phyloP scores from a whole-genome alignment of 495 filamentous ascomycete species.

The Podospora sp. region DNA sequence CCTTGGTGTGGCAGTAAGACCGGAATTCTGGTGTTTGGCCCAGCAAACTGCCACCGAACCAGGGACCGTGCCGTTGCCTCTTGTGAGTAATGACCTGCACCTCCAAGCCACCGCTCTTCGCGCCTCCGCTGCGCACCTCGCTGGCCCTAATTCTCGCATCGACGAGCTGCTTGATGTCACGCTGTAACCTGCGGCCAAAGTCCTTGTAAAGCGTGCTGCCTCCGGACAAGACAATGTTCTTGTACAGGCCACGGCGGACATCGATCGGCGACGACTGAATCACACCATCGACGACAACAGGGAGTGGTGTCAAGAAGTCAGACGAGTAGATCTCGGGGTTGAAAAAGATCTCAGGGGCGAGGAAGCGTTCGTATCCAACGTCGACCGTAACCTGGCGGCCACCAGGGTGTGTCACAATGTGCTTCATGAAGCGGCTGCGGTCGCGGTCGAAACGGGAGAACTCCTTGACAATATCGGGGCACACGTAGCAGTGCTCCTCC shows the following conservation, averaged over 20 bases:
- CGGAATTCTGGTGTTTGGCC: slow-evolving; percentile 99
- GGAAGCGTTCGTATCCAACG: slow-evolving; percentile 96
- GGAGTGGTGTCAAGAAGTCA: slow-evolving; percentile 94
- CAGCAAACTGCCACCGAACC: slow-evolving; percentile 95
- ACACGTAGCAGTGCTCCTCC: slow-evolving; percentile 97
- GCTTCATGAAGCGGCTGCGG: slow-evolving; percentile 85
- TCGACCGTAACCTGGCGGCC: slow-evolving; percentile 84
- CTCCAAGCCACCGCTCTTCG: slow-evolving; percentile 89
- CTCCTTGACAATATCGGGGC: slow-evolving; percentile 97
- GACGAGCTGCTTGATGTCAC: slow-evolving; percentile 93
- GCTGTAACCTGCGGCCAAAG: slow-evolving; percentile 91
- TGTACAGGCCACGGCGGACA: slow-evolving; percentile 94
- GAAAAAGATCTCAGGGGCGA: slow-evolving; percentile 99
- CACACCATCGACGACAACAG: slow-evolving; percentile 90
- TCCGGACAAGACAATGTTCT: slow-evolving; percentile 98
- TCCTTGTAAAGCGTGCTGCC: slow-evolving; percentile 97
- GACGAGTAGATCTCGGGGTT: slow-evolving; percentile 99
- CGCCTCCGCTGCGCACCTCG: slow-evolving; percentile 86
- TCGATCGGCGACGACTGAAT: slow-evolving; percentile 98
- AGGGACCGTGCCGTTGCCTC: slow-evolving; percentile 92
- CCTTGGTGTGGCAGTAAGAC: slow-evolving; percentile 98
- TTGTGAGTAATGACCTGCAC: slow-evolving; percentile 97
- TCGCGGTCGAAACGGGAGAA: slow-evolving; percentile 91
- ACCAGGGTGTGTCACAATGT: slow-evolving; percentile 83
- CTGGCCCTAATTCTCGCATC: slow-evolving; percentile 63